Conservation (phyloP, 495 filamentous ascomycete genomes). For the Neurospora sp. region DNA sequence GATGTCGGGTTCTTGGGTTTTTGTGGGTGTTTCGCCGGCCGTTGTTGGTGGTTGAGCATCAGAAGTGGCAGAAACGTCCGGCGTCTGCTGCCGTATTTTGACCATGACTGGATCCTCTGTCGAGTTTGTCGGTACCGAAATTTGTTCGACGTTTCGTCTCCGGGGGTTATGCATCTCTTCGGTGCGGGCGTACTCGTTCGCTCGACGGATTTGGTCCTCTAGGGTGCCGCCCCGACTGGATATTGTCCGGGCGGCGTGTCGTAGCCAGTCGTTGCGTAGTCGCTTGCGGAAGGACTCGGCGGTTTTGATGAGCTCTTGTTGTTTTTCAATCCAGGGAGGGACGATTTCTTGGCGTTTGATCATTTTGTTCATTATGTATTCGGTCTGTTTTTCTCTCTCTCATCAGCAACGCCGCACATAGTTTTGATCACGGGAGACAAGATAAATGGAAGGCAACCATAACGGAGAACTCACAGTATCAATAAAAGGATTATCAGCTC, state of each 20-base stretch:
- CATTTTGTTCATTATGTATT: conserved; percentile 98
- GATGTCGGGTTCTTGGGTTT: conserved; percentile 9
- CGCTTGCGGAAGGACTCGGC: conserved; percentile 60
- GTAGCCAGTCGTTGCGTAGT: conserved; percentile 73
- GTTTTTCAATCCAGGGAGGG: conserved; percentile 91
- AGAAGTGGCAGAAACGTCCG: no score
- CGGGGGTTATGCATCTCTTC: conserved; percentile 52
- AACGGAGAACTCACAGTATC: conserved; percentile 47
- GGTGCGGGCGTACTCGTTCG: conserved; percentile 61
- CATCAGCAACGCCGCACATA: not conserved
- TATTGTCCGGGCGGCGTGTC: conserved; percentile 74
- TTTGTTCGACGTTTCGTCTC: conserved; percentile 33
- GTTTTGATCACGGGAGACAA: no score
- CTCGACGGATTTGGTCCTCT: conserved; percentile 63
- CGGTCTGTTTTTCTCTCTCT: conserved; percentile 42
- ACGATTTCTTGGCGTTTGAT: conserved; percentile 87
- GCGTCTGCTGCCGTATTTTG: conserved; percentile 27
- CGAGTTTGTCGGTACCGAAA: conserved; percentile 36
- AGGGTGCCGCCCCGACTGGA: conserved; percentile 69
- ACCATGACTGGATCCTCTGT: conserved; percentile 40
- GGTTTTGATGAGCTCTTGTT: conserved; percentile 74
- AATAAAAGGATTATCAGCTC: conserved; percentile 79
- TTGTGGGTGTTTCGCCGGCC: no score
- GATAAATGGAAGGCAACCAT: no score
- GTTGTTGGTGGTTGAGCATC: no score